phyloP scores from a whole-genome alignment of 2,329 filamentous ascomycete genomes.

The Paracorniculantispora psalliotae region DNA sequence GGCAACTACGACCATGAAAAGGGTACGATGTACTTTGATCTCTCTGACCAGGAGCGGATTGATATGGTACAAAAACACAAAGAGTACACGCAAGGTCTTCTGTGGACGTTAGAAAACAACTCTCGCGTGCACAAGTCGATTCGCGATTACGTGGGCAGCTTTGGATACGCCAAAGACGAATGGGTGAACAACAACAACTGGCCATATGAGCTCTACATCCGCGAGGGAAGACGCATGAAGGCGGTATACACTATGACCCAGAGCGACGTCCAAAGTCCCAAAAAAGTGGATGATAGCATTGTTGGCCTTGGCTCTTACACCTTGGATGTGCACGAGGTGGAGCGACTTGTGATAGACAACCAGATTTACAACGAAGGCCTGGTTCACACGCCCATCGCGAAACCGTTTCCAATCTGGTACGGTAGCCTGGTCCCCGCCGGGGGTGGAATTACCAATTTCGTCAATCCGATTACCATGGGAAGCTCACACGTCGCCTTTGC shows the following conservation, averaged over 20 bases:
- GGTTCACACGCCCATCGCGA: background rate
- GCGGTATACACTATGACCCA: background rate
- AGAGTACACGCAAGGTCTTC: background rate
- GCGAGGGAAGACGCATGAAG: background rate
- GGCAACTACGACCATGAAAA: constrained; percentile 1
- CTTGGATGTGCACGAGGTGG: background rate
- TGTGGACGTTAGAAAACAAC: background rate
- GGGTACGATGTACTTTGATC: background rate
- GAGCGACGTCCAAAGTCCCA: background rate
- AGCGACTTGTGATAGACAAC: background rate
- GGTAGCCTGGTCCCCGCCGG: background rate
- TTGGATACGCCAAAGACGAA: constrained; percentile 1
- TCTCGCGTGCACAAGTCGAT: background rate
- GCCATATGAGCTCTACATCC: background rate
- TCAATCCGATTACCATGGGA: background rate
- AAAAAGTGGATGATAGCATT: background rate
- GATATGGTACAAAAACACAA: background rate
- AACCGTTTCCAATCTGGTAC: background rate
- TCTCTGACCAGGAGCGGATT: background rate
- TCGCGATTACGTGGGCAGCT: background rate
- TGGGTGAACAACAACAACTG: background rate
- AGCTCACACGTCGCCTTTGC: background rate
- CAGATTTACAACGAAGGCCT: background rate
- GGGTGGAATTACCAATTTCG: background rate
- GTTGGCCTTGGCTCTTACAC: background rate